Evolutionary conservation across 306 rosid genomes (phyloP), one percentile per base, ranked within the genome.

Genomic region (Ochetophila trinervis): DNA sequence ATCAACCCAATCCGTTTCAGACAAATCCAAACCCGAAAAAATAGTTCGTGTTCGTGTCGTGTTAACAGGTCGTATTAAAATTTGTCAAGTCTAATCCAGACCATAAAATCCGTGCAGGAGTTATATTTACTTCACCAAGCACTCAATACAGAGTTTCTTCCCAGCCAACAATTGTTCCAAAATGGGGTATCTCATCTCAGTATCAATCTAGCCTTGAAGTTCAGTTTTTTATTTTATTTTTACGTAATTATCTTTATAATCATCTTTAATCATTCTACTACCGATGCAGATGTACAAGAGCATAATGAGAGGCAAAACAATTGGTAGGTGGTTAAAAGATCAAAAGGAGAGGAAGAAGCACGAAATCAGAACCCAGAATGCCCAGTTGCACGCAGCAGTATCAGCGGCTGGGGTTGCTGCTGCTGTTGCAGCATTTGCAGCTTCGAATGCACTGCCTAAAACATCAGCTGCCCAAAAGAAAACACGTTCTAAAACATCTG

Each of bases 351-450:
- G 86, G 82, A 92, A 92, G 78, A 93, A 87, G 73, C 96, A 87
- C 69, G 98, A 89, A 86, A 73, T 89, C 76, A 81, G 98, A 74
- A 84, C 80, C 60, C 98, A 87, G 49, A 89, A 87, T 67, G 96
- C 98, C 19, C 98, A 86, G 74, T 68, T 92, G 74, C 98, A 92
- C 17, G 96, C 98, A 0, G 95, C 91, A 14, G 87, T 89, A 50
- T 92, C 96, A 6, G 98, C 89, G 62, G 98, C 85, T 44, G 98
- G 98, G 57, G 98, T 92, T 66, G 98, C 98, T 60, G 87, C 98
- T 14, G 87, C 95, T 6, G 88, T 92, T 58, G 98, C 96, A 4
- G 90, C 96, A 20, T 64, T 82, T 30, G 84, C 84, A 42, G 89
- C 98, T 75, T 80, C 96, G 27, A 68, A 82, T 35, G 89, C 82